Conservation (phyloP, 2,329 filamentous ascomycete genomes). For the Alternaria alternata region DNA sequence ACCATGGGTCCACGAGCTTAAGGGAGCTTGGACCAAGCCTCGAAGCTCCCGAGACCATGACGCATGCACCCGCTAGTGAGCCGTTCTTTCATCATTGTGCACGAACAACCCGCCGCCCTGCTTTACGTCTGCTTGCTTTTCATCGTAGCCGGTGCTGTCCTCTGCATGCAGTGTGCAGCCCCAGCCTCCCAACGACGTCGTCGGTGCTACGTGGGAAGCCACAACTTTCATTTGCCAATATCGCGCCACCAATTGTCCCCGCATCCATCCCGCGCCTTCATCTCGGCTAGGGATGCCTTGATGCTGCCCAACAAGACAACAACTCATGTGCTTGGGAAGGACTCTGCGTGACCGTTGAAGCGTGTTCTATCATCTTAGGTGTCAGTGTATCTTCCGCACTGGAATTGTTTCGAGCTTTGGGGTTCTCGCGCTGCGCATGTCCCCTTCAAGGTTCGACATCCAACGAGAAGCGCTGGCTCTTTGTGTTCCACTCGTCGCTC, state of each 20-base stretch:
- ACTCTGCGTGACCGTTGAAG: not conserved
- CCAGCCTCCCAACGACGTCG: not conserved
- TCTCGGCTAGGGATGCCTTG: constrained; percentile 8
- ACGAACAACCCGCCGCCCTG: constrained; percentile 3
- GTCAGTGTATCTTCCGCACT: not conserved
- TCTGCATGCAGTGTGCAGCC: not conserved
- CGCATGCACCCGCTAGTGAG: constrained; percentile 12
- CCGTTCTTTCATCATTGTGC: constrained; percentile 18
- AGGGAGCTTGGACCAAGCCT: constrained; percentile 23
- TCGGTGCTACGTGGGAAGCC: not conserved
- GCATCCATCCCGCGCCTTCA: constrained; percentile 6
- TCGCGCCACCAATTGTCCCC: not conserved
- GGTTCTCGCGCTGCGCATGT: not conserved
- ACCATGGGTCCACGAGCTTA: constrained; percentile 12
- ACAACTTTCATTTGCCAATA: not conserved
- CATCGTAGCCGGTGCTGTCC: not conserved
- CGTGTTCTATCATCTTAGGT: not conserved
- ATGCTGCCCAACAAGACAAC: constrained; percentile 2
- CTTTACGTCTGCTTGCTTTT: not conserved
- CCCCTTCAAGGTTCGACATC: not conserved
- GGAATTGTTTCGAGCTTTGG: too few relatives aligned
- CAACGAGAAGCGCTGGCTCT: not conserved
- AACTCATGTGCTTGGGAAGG: not conserved
- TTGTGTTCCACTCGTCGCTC: not conserved
- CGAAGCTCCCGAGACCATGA: constrained; percentile 15